Evolutionary conservation across 345 rosid species (phyloP), one percentile per base, ranked within the genome.

Genomic region (Moringa oleifera): DNA sequence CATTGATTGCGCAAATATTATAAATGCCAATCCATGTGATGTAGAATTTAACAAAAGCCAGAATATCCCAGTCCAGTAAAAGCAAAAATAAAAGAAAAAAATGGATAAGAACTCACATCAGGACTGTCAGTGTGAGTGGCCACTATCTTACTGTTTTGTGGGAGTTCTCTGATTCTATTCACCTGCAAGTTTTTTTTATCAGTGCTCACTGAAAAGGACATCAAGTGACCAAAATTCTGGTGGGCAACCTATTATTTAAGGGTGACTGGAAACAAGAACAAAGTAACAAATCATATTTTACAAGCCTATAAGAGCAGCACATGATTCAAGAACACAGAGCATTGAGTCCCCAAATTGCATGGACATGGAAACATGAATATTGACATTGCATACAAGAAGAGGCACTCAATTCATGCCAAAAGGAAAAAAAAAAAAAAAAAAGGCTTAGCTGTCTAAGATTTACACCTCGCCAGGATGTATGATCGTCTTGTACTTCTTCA

Each of bases 121-220:
- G 99, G 97, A 72, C 97, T 73, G 73, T 95, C 99, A n/a, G 99
- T 95, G 71, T 95, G 99, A 55, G 99, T 95, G 63, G 99, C 99
- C 54, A 91, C 93, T 65, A 95, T 91, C 77, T 83, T 85, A 67
- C 93, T 81, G 57, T 89, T 89, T 67, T 89, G 97, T 17, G 95
- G 96, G 46, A 95, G 96, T 77, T 95, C 99, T 78, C 98, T 82
- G 74, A 95, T 95, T 72, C 99, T 84, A 83, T 95, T 95, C 50
- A 95, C 99, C 99, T 95, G 83, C 59, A 80, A 66, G 25, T 52
- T 18, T 17, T n/a, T n/a, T 56, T 49, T 28, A 18, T 41, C 13
- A 11, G 23, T 7, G 19, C 51, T 19, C 53, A 49, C 53, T 11
- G 18, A 2, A 55, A 58, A 24, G 37, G 53, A 19, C 19, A 49